Percentiles rank a stretch among this genome's conserved stretches.
Evolutionary conservation across 495 filamentous ascomycete genomes (phyloP).

Genomic region (Xylaria nigripes): DNA sequence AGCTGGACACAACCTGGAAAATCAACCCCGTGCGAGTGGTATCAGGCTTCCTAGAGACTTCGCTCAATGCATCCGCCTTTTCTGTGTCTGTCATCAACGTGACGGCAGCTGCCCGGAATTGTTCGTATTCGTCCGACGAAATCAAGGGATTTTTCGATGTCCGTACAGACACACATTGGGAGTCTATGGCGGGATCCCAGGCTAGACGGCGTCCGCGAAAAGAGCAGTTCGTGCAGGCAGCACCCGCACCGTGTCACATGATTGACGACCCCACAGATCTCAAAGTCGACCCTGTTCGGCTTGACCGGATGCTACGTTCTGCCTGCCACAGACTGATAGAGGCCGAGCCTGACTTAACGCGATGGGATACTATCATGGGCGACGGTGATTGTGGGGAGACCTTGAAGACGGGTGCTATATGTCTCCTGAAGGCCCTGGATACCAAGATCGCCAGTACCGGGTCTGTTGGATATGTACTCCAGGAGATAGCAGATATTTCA

Average conservation of each 20-base stretch:
- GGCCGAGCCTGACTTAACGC: conserved; percentile 52
- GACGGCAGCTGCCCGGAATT: conserved; percentile 37
- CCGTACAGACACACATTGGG: conserved; percentile 47
- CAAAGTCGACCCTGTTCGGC: conserved; percentile 32
- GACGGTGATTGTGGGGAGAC: conserved; percentile 59
- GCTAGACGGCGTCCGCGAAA: conserved; percentile 25
- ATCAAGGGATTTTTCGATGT: conserved; percentile 47
- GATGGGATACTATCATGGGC: conserved; percentile 57
- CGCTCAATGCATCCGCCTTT: conserved; percentile 55
- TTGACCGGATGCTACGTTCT: conserved; percentile 43
- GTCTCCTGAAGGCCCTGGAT: conserved; percentile 34
- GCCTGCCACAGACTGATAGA: conserved; percentile 44
- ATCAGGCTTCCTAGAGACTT: conserved; percentile 50
- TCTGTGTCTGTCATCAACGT: conserved; percentile 53
- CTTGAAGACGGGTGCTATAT: conserved; percentile 40
- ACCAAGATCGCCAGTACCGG: conserved; percentile 30
- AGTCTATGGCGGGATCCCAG: conserved; percentile 36
- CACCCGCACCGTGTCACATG: conserved; percentile 21
- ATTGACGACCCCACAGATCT: conserved; percentile 32
- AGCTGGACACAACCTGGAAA: conserved; percentile 36
- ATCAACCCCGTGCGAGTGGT: conserved; percentile 44
- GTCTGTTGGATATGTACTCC: conserved; percentile 43
- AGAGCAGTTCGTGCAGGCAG: conserved; percentile 37
- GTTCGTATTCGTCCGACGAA: conserved; percentile 38
- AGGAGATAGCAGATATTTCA: conserved; percentile 47